Conservation (phyloP, 2,329 filamentous ascomycete genomes). For the Fusarium sp. region DNA sequence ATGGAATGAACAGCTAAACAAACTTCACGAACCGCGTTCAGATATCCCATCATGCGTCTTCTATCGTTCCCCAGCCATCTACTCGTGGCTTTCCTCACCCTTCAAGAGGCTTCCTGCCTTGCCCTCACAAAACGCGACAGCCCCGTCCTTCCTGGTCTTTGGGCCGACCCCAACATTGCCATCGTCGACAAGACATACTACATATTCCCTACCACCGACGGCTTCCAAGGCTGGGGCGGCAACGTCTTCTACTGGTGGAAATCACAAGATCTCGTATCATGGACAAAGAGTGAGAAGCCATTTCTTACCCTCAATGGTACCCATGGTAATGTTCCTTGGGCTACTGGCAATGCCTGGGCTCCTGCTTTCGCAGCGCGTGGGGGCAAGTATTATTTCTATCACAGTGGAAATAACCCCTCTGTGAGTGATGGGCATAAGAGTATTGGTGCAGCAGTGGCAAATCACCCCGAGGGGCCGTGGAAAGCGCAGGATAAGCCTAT, state of each 20-base stretch:
- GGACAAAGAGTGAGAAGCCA: conserved; percentile 54
- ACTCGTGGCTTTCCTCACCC: not conserved
- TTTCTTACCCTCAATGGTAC: conserved; percentile 59
- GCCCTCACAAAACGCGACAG: conserved; percentile 39
- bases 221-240: conserved; percentile 56
- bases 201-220: conserved; percentile 60
- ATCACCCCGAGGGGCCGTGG: conserved; percentile 69
- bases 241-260: conserved; percentile 61
- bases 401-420: conserved; percentile 63
- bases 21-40: not conserved
- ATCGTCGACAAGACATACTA: conserved; percentile 57
- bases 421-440: conserved; percentile 61
- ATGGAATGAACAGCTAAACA: too few relatives aligned
- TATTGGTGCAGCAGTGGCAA: conserved; percentile 69
- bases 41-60: conserved; percentile 1
- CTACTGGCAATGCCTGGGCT: conserved; percentile 73
- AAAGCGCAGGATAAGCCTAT: conserved; percentile 64
- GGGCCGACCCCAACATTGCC: conserved; percentile 60
- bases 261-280: conserved; percentile 54
- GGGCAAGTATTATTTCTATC: conserved; percentile 74
- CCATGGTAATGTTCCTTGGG: conserved; percentile 69
- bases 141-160: conserved; percentile 52
- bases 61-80: not conserved
- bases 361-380: conserved; percentile 69
- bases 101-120: not conserved